phyloP scores from a whole-genome alignment of 2,329 filamentous ascomycete genomes.

The Aaosphaeria arxii region DNA sequence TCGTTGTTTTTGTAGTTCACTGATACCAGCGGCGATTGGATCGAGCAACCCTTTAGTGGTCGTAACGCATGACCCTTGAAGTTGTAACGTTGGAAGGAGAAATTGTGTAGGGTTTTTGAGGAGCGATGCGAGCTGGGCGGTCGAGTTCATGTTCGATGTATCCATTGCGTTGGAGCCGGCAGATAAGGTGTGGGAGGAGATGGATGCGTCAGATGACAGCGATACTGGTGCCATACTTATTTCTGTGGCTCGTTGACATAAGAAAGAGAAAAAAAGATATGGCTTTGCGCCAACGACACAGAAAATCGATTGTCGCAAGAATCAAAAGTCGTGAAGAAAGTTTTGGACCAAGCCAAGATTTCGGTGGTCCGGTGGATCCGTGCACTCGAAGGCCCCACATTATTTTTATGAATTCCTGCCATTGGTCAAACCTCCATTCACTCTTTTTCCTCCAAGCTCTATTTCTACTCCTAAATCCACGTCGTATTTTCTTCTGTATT shows the following conservation, averaged over 20 bases:
- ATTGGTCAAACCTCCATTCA: no score
- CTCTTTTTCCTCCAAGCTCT: no score
- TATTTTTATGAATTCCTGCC: no score
- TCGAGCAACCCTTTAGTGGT: slow-evolving; percentile 81
- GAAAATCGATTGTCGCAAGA: neutral
- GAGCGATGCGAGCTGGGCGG: slow-evolving; percentile 53
- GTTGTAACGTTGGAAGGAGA: slow-evolving; percentile 65
- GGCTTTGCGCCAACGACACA: neutral
- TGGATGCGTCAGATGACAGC: slow-evolving; percentile 37
- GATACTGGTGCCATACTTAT: slow-evolving; percentile 27
- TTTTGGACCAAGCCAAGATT: no score
- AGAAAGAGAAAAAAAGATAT: neutral
- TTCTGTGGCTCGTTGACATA: no score
- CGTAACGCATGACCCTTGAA: slow-evolving; percentile 68
- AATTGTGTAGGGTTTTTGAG: slow-evolving; percentile 67
- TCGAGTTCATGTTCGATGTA: slow-evolving; percentile 27
- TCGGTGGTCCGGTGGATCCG: no score
- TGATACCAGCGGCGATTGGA: slow-evolving; percentile 69
- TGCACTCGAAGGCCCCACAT: no score
- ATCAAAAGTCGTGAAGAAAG: neutral
- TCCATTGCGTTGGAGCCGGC: slow-evolving; percentile 33
- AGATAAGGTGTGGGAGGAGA: slow-evolving; percentile 40
- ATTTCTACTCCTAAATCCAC: no score
- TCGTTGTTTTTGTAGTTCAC: slow-evolving; percentile 67
- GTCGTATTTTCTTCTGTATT: no score